Conservation (phyloP, 306 rosid species). For the Pueraria montana region DNA sequence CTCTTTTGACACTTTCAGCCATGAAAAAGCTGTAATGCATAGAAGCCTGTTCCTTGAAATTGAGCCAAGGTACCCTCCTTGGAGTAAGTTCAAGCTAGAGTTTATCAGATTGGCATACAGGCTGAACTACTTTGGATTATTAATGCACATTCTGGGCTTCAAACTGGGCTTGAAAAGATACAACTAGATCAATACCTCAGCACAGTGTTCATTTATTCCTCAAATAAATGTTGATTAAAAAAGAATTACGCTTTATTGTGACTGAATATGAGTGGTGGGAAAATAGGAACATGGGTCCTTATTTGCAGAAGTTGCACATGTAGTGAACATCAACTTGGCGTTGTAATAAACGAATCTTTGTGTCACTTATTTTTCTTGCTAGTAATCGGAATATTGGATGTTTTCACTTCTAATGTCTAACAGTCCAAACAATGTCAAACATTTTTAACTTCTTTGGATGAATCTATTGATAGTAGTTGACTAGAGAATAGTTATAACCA, state of each 20-base stretch:
- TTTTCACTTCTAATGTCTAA: too few species aligned
- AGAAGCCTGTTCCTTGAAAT: conserved; percentile 72
- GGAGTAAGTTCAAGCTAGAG: conserved; percentile 74
- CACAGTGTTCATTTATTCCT: conserved; percentile 10
- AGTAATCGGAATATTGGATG: too few species aligned
- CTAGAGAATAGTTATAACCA: too few species aligned
- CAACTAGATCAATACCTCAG: conserved; percentile 17
- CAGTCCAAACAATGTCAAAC: background rate
- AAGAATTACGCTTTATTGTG: background rate
- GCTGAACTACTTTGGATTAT: conserved; percentile 65
- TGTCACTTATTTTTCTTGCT: too few species aligned
- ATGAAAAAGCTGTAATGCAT: conserved; percentile 81
- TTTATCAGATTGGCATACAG: conserved; percentile 76
- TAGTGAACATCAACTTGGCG: background rate
- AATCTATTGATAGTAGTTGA: too few species aligned
- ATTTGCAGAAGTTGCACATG: background rate
- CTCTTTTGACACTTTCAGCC: conserved; percentile 89
- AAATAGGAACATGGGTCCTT: background rate
- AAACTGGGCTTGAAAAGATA: conserved; percentile 65
- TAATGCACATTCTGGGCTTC: conserved; percentile 64
- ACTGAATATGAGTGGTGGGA: background rate
- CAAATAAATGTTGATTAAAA: background rate
- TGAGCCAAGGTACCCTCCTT: conserved; percentile 91
- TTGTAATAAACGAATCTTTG: background rate
- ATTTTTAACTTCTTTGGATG: background rate